These are phyloP conservation scores for Aspergillus heteromorphus DNA, from an alignment of 495 filamentous ascomycete genomes.

Conservation along the genomic window DNA sequence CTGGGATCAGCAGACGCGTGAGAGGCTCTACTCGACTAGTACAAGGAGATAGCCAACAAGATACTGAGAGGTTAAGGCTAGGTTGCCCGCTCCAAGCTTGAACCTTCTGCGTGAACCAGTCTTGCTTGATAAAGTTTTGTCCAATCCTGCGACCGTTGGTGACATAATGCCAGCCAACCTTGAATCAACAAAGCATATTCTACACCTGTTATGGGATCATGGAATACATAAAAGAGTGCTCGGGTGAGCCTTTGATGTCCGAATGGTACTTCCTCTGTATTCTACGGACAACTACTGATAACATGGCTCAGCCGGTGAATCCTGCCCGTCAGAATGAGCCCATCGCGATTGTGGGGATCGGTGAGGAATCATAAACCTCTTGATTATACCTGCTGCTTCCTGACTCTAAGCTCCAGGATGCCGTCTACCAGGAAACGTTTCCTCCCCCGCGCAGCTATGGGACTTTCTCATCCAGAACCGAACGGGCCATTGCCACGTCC, in stretches of 20 bases:
- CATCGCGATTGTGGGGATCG: not conserved
- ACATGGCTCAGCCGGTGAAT: not conserved
- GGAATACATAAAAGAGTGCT: no score
- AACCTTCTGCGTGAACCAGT: not conserved
- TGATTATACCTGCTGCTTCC: not conserved
- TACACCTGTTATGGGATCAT: not conserved
- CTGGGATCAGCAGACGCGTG: no score
- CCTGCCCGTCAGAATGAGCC: not conserved
- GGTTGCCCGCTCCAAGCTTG: not conserved
- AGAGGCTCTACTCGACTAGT: no score
- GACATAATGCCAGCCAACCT: not conserved
- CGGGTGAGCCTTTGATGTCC: no score
- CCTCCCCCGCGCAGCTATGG: not conserved
- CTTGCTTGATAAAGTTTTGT: not conserved
- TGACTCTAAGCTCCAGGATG: not conserved
- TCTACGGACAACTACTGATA: no score
- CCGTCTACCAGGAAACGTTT: not conserved
- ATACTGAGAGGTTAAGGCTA: not conserved
- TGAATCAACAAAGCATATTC: not conserved
- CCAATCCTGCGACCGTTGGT: not conserved
- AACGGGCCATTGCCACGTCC: not conserved
- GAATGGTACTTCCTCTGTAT: no score
- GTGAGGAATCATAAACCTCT: not conserved
- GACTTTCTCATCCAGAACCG: not conserved
- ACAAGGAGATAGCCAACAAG: no score